Evolutionary conservation across 768 basidiomycete genomes (phyloP).

Genomic region (Pleurotus ostreatus): DNA sequence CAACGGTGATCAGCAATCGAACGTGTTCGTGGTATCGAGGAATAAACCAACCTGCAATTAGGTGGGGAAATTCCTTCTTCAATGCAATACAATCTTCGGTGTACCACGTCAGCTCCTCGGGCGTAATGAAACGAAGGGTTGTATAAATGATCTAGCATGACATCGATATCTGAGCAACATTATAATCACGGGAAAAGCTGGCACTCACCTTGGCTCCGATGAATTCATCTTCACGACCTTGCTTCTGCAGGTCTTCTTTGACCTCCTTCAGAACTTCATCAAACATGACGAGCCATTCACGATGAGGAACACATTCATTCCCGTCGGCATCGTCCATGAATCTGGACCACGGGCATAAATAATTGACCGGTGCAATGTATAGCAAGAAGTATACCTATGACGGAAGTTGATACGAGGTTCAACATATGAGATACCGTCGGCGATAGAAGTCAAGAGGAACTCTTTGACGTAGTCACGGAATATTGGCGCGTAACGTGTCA

Average conservation of each 20-base stretch:
- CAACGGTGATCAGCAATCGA: slow-evolving; percentile 1
- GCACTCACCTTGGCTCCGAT: slow-evolving; percentile 56
- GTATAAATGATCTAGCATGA: slow-evolving; percentile 62
- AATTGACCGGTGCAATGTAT: not conserved
- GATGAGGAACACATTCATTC: slow-evolving; percentile 51
- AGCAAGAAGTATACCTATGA: slow-evolving; percentile 36
- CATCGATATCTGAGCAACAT: not conserved
- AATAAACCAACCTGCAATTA: slow-evolving; percentile 53
- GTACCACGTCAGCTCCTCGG: slow-evolving; percentile 59
- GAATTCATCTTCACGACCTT: slow-evolving; percentile 59
- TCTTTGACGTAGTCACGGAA: slow-evolving; percentile 57
- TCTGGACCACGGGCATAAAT: slow-evolving; percentile 26
- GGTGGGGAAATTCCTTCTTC: slow-evolving; percentile 70
- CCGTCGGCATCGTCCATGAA: slow-evolving; percentile 57
- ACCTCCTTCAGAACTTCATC: slow-evolving; percentile 49
- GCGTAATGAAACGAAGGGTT: slow-evolving; percentile 51
- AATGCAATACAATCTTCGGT: slow-evolving; percentile 71
- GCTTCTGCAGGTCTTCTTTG: slow-evolving; percentile 41
- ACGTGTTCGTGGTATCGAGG: not conserved
- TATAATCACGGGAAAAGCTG: not conserved
- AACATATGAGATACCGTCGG: slow-evolving; percentile 69
- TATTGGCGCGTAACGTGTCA: slow-evolving; percentile 52
- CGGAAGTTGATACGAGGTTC: slow-evolving; percentile 69
- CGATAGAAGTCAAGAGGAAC: slow-evolving; percentile 58
- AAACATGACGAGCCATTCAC: slow-evolving; percentile 55